phyloP scores from a whole-genome alignment of 371 early-diverging fungal species.

The Apophysomyces elegans region DNA sequence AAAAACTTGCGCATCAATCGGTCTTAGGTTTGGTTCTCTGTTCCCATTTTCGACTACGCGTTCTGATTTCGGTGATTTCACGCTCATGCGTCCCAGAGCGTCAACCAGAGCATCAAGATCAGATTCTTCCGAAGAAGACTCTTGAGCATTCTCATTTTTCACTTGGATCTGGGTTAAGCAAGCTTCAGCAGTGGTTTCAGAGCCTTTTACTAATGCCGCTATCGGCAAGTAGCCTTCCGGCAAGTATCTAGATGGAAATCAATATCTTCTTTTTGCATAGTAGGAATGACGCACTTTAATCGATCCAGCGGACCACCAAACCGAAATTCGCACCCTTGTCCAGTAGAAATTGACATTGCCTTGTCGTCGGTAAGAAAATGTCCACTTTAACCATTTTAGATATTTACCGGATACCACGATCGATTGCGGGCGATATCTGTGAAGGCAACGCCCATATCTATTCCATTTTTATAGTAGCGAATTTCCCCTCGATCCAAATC shows the following conservation, averaged over 20 bases:
- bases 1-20: neutral
- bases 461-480: constrained; percentile 65
- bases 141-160: neutral
- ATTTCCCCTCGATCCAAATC: constrained; percentile 64
- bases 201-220: constrained; percentile 13
- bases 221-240: constrained; percentile 38
- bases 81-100: constrained; percentile 22
- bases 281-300: constrained; percentile 23
- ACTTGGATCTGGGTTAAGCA: constrained; percentile 27
- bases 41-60: constrained; percentile 8
- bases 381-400: neutral
- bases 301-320: constrained; percentile 48
- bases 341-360: constrained; percentile 49
- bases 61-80: constrained; percentile 13
- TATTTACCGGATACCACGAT: constrained; percentile 62
- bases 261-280: neutral
- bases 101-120: constrained; percentile 13
- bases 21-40: constrained; percentile 15
- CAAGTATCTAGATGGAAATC: constrained; percentile 23
- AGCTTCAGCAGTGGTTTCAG: constrained; percentile 17
- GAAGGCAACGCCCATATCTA: constrained; percentile 72
- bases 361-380: constrained; percentile 3
- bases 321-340: constrained; percentile 42
- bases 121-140: neutral
- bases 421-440: constrained; percentile 35